phyloP scores from a whole-genome alignment of 345 rosid species.

The Citrus trifoliata region DNA sequence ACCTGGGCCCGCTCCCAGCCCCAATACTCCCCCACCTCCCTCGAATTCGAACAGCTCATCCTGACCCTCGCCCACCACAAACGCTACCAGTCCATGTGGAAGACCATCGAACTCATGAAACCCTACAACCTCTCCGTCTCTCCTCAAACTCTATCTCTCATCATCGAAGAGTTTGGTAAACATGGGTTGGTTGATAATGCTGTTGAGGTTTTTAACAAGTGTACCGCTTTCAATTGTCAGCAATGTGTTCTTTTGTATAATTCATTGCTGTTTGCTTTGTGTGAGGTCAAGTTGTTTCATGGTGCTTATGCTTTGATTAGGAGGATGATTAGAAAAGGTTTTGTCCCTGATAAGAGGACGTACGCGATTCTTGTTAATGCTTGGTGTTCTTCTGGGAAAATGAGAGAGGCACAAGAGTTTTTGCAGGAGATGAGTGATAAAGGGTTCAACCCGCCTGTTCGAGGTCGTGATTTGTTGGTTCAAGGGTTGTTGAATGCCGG shows the following conservation, averaged over 20 bases:
- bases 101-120: slow-evolving; percentile 65
- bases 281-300: slow-evolving; percentile 78
- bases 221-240: slow-evolving; percentile 45
- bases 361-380: slow-evolving; percentile 66
- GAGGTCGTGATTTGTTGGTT: slow-evolving; percentile 84
- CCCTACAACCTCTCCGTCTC: slow-evolving; percentile 48
- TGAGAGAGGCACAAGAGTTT: slow-evolving; percentile 79
- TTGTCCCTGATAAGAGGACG: slow-evolving; percentile 61
- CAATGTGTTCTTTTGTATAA: slow-evolving; percentile 54
- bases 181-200: slow-evolving; percentile 77
- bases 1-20: slow-evolving; percentile 57
- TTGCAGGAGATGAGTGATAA: slow-evolving; percentile 80
- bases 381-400: slow-evolving; percentile 83
- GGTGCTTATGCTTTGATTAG: slow-evolving; percentile 81
- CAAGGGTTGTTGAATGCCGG: slow-evolving; percentile 84
- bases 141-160: slow-evolving; percentile 52
- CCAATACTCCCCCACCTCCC: slow-evolving; percentile 59
- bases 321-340: slow-evolving; percentile 76
- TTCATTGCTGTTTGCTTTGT: slow-evolving; percentile 70
- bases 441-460: slow-evolving; percentile 81
- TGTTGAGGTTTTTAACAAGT: slow-evolving; percentile 75
- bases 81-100: slow-evolving; percentile 82
- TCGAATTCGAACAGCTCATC: slow-evolving; percentile 68
- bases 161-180: slow-evolving; percentile 75
- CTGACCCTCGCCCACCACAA: slow-evolving; percentile 54